A percentile compares a stretch with the other conserved stretches of the same genome.
Conservation (phyloP, 2,329 filamentous ascomycete genomes). For the Verticillium nonalfalfae region DNA sequence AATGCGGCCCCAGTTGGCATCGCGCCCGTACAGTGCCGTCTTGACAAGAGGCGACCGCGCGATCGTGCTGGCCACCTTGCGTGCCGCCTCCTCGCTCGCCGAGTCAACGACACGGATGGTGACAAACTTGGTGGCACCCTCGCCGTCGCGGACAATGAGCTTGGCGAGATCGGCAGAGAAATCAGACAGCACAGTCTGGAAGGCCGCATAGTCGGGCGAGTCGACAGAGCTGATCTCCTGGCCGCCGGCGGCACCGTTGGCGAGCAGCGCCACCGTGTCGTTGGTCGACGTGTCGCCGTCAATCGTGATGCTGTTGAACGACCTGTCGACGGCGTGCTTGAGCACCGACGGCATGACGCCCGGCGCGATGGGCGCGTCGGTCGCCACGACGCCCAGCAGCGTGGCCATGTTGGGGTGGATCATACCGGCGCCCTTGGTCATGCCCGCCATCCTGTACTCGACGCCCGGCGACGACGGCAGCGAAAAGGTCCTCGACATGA, state of each 20-base stretch:
- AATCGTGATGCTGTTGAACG: slow-evolving; percentile 95
- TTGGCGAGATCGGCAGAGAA: slow-evolving; percentile 84
- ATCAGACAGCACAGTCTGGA: slow-evolving; percentile 63
- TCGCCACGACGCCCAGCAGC: slow-evolving; percentile 83
- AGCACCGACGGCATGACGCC: slow-evolving; percentile 63
- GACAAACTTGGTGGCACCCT: slow-evolving; percentile 97
- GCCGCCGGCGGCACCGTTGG: slow-evolving; percentile 86
- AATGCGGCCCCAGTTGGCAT: slow-evolving; percentile 98
- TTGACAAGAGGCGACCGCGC: slow-evolving; percentile 91
- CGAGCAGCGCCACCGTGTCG: slow-evolving; percentile 90
- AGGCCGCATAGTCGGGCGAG: slow-evolving; percentile 60
- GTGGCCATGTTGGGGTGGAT: slow-evolving; percentile 99
- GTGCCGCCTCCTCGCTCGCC: slow-evolving; percentile 61
- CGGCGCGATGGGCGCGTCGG: slow-evolving; percentile 75
- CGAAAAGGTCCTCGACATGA: slow-evolving; percentile 76
- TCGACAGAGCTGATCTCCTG: slow-evolving; percentile 48
- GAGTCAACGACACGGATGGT: slow-evolving; percentile 80
- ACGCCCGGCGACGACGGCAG: slow-evolving; percentile 72
- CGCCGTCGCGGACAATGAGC: slow-evolving; percentile 90
- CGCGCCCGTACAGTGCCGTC: slow-evolving; percentile 92
- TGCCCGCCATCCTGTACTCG: slow-evolving; percentile 82
- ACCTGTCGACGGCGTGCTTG: slow-evolving; percentile 67
- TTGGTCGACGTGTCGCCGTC: slow-evolving; percentile 98
- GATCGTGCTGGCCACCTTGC: slow-evolving; percentile 79
- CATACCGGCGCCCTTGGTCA: slow-evolving; percentile 98